Evolutionary conservation across 331 rosid genomes (phyloP).

Genomic region (Stylosanthes scabra): DNA sequence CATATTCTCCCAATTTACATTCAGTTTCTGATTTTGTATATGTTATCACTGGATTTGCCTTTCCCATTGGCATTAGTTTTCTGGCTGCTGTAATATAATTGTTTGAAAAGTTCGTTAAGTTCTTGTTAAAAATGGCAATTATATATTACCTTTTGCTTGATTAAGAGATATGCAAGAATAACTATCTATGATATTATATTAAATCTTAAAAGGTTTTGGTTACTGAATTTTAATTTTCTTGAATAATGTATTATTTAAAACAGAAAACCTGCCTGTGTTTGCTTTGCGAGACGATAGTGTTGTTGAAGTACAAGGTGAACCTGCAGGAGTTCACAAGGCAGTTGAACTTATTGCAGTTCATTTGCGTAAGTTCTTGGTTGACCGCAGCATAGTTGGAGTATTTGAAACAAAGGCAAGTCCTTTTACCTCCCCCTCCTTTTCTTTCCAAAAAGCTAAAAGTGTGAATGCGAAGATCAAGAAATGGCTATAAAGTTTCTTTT

Average conservation of each 20-base stretch:
- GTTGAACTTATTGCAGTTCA: slow-evolving; percentile 51
- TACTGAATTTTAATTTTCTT: slow-evolving; percentile 15
- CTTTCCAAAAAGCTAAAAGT: neutral
- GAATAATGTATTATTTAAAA: slow-evolving; percentile 19
- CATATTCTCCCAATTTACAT: neutral
- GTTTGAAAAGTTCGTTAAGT: neutral
- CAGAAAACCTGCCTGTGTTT: slow-evolving; percentile 51
- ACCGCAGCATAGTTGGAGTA: slow-evolving; percentile 52
- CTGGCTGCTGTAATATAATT: neutral
- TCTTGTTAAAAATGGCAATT: neutral
- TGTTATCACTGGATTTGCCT: neutral
- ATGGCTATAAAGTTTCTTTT: neutral
- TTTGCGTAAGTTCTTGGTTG: slow-evolving; percentile 57
- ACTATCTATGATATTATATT: slow-evolving; percentile 18
- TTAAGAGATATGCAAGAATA: neutral
- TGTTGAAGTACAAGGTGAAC: slow-evolving; percentile 57
- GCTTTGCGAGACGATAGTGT: slow-evolving; percentile 54
- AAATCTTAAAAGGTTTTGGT: neutral
- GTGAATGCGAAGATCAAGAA: neutral
- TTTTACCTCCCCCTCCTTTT: neutral
- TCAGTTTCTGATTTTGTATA: slow-evolving; percentile 11
- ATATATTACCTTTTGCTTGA: slow-evolving; percentile 4
- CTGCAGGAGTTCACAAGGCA: slow-evolving; percentile 52
- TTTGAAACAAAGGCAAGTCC: slow-evolving; percentile 47
- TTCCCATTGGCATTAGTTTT: neutral